Evolutionary conservation across 768 basidiomycete genomes (phyloP), one percentile per base, ranked within the genome.

Genomic region (Tulasnella sp.): DNA sequence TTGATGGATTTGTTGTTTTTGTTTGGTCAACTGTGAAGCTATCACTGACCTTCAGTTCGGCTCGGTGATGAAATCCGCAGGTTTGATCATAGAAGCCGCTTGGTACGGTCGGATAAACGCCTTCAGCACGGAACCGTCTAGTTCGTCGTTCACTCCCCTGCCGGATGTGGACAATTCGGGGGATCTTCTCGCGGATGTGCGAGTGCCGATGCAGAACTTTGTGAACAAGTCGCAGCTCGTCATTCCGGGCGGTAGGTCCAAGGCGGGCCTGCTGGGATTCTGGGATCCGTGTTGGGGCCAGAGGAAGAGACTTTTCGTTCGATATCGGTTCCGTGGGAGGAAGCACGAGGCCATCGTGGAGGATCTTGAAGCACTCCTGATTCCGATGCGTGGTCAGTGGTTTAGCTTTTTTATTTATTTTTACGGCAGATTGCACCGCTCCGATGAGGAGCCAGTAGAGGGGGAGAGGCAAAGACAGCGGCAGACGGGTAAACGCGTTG

Each of bases 261-360:
- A 93, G 78, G 86, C 81, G 60, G 78, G 81, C 25, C 74, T 94
- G 42, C 83, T 88, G 66, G 91, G 91, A n/a, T 92, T 96, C 73
- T 83, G 80, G 67, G 91, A 94, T 72, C 86, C 87, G 58, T 82
- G 83, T 17, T 83, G 87, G 12, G 81, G 80, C n/a, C 75, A 78
- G 56, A 71, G 77, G 49, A 92, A 93, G 73, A 73, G 73, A 4
- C 72, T 92, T 53, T 75, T 80, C 29, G 74, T 93, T 41, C 80
- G 81, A 46, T 93, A 93, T 71, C 71, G 78, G 49, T 96, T 93
- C 75, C 77, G 78, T 66, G 82, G 81, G 43, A 78, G 78, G 60
- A 66, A 73, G 70, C 91, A 93, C 68, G 81, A 83, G 68, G 87
- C 90, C 67, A 81, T 85, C 56, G 78, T 83, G 63, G 87, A 84